Evolutionary conservation across 805 yeast genomes (phyloP), one percentile per base, ranked within the genome.

Genomic region (Saccharomycopsis guyanensis): DNA sequence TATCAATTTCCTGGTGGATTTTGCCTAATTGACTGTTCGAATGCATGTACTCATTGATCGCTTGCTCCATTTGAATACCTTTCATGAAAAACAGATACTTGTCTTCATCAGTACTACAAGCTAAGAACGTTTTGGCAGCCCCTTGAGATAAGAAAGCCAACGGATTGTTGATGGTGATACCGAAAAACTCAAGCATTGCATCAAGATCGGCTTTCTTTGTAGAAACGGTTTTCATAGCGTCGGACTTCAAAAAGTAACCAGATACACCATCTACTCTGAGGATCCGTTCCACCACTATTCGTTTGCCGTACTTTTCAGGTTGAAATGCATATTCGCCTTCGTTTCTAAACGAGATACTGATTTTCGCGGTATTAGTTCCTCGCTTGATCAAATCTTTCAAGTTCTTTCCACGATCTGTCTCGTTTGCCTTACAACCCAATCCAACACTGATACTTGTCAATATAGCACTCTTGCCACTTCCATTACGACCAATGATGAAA

Each of bases 91-190:
- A 80, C 13, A 71, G 70, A 61, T 80, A 93, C 62, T 88, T 86
- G 40, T 75, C 81, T 31, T 70, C 70, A 49, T 86, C 83, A 3
- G 86, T 72, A 3, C 93, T 78, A 27, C 81, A 76, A 0, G 95
- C 83, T 52, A 93, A 66, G 59, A 93, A 93, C 13, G 89, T 83
- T 54, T 95, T 76, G 1, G 99, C 97, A 50, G 82, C 85, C 55
- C 93, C 97, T 61, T 93, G 99, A 1, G 95, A 86, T 42, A 93
- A 69, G 57, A 93, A 85, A 1, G 95, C 85, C 75, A 93, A 77
- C 4, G 97, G 96, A 56, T 93, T 93, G 56, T 80, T 89, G 22
- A 93, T 82, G 4, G 86, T 80, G 37, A 91, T 80, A 38, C 82
- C 79, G 58, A 82, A 87, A 52, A 72, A 75, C 53, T 76, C 79